Percentiles rank a stretch among this genome's conserved stretches.
These are phyloP conservation scores for Cladosporium velox DNA, from an alignment of 2,329 filamentous ascomycete species.

Conservation along the genomic window DNA sequence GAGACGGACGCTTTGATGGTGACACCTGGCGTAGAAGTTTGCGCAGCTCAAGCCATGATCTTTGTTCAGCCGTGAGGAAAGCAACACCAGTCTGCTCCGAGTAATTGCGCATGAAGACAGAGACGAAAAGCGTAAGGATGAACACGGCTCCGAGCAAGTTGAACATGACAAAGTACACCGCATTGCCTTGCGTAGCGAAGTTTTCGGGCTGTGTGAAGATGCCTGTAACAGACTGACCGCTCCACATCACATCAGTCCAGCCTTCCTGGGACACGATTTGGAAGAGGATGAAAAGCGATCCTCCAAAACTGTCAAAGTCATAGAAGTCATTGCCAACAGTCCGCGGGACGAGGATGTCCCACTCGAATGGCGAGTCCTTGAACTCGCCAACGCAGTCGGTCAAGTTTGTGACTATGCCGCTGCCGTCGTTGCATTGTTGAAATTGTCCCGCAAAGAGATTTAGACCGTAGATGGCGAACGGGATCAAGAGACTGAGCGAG, in stretches of 20 bases:
- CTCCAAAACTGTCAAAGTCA: conserved; percentile 93
- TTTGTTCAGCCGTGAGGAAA: conserved; percentile 91
- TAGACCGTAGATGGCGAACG: conserved; percentile 93
- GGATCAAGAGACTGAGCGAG: conserved; percentile 88
- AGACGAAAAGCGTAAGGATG: conserved; percentile 94
- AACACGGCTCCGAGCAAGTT: conserved; percentile 96
- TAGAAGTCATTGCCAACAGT: conserved; percentile 80
- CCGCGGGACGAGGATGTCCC: conserved; percentile 81
- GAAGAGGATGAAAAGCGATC: conserved; percentile 92
- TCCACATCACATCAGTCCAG: conserved; percentile 91
- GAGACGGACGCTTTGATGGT: conserved; percentile 87
- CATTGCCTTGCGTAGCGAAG: conserved; percentile 76
- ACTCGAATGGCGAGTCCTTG: conserved; percentile 73
- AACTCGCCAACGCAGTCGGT: conserved; percentile 84
- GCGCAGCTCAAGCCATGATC: conserved; percentile 92
- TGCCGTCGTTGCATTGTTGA: conserved; percentile 74
- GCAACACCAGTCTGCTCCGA: conserved; percentile 98
- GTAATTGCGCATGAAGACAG: conserved; percentile 99
- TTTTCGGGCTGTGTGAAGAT: conserved; percentile 70
- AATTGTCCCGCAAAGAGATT: conserved; percentile 89
- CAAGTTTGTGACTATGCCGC: conserved; percentile 56
- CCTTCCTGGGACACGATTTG: conserved; percentile 99
- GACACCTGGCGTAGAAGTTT: conserved; percentile 91
- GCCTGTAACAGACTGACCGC: conserved; percentile 78
- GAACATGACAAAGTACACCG: conserved; percentile 92